Evolutionary conservation across 352 stramenopile species (phyloP).

Genomic region (Saprolegnia diclina): DNA sequence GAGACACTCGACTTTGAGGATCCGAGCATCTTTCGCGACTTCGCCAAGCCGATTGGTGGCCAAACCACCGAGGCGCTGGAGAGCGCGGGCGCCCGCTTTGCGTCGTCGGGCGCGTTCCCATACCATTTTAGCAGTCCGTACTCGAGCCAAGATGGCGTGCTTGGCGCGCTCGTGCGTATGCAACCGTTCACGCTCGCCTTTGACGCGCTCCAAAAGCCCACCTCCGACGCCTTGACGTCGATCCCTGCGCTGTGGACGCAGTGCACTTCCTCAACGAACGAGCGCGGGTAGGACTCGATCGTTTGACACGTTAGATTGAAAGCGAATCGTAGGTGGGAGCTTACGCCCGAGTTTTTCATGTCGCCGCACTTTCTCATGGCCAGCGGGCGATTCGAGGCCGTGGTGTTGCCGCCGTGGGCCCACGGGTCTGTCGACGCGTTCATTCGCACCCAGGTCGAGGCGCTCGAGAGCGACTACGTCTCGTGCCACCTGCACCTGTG

Average conservation of each 20-base stretch:
- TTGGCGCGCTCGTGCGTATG: conserved; percentile 69
- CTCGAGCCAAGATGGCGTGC: conserved; percentile 61
- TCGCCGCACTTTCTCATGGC: conserved; percentile 56
- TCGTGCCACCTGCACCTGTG: conserved; percentile 96
- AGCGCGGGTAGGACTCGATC: not conserved
- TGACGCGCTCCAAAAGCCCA: conserved; percentile 32
- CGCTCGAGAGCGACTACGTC: conserved; percentile 98
- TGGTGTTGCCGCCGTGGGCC: conserved; percentile 95
- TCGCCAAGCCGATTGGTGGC: conserved; percentile 96
- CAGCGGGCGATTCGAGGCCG: conserved; percentile 57
- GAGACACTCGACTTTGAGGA: conserved; percentile 91
- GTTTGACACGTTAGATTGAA: not conserved
- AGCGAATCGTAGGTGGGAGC: conserved; percentile 32
- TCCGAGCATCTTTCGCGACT: conserved; percentile 90
- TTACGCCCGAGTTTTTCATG: conserved; percentile 79
- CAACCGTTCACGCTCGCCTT: conserved; percentile 46
- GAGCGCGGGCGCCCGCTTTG: conserved; percentile 43
- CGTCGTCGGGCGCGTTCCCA: conserved; percentile 36
- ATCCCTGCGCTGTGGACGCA: not conserved
- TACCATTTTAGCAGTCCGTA: conserved; percentile 72
- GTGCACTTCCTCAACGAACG: conserved; percentile 6
- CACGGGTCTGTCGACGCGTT: conserved; percentile 91
- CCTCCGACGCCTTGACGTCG: not conserved
- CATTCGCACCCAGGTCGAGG: conserved; percentile 91
- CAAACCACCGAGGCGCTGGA: conserved; percentile 48